phyloP scores from a whole-genome alignment of 805 yeast species.

The Yarrowia divulgata region DNA sequence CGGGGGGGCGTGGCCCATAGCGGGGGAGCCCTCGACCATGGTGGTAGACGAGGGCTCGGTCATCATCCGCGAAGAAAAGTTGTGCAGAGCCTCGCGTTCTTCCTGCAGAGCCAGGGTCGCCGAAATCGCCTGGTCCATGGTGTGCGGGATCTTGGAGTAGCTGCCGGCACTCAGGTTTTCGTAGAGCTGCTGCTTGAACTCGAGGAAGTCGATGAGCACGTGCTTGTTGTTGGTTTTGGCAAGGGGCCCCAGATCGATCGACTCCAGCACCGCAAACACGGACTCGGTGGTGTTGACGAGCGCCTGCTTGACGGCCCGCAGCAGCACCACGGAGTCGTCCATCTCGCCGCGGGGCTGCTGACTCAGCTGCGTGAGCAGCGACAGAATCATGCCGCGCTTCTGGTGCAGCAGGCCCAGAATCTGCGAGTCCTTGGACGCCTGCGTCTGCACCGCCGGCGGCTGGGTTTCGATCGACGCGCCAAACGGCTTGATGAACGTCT shows the following conservation, averaged over 20 bases:
- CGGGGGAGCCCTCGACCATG: slow-evolving; percentile 2
- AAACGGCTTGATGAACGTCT: slow-evolving; percentile 21
- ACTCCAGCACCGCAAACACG: slow-evolving; percentile 23
- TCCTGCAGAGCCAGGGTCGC: slow-evolving; percentile 36
- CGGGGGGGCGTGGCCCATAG: neutral
- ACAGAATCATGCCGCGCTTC: slow-evolving; percentile 34
- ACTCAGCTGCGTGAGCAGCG: slow-evolving; percentile 32
- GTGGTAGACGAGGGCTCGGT: slow-evolving; percentile 1
- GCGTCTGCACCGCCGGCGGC: slow-evolving; percentile 23
- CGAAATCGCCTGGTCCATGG: slow-evolving; percentile 29
- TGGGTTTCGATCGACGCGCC: slow-evolving; percentile 32
- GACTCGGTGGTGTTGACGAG: slow-evolving; percentile 34
- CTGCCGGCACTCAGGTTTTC: slow-evolving; percentile 10
- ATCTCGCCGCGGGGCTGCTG: slow-evolving; percentile 36
- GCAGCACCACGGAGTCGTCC: slow-evolving; percentile 30
- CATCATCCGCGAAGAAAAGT: slow-evolving; percentile 37
- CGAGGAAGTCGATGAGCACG: slow-evolving; percentile 30
- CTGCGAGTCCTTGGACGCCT: slow-evolving; percentile 32
- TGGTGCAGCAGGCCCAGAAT: slow-evolving; percentile 25
- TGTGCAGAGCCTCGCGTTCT: slow-evolving; percentile 29
- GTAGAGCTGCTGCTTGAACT: slow-evolving; percentile 28
- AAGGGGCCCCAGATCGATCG: slow-evolving; percentile 23
- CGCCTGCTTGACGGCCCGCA: slow-evolving; percentile 30
- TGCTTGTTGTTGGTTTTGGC: slow-evolving; percentile 33
- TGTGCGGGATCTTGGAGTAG: slow-evolving; percentile 22